These are phyloP conservation scores for Curvularia sp. DNA, from an alignment of 2,329 filamentous ascomycete genomes.

Conservation along the genomic window DNA sequence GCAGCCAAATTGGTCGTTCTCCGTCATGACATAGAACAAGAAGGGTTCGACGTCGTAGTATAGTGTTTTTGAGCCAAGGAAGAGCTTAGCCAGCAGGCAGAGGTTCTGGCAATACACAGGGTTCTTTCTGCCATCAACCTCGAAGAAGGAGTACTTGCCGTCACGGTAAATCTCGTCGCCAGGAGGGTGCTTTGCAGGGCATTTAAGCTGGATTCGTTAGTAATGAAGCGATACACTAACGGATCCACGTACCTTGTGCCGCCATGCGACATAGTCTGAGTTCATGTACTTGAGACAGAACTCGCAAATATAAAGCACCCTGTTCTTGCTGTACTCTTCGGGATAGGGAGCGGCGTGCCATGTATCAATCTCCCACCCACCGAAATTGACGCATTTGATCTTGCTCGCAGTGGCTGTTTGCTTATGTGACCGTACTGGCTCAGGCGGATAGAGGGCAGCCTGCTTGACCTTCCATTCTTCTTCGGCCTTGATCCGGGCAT, in stretches of 20 bases:
- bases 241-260: conserved; percentile 72
- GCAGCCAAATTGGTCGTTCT: conserved; percentile 88
- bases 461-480: conserved; percentile 83
- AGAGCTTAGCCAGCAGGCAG: conserved; percentile 93
- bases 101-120: conserved; percentile 99
- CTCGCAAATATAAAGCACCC: conserved; percentile 97
- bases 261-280: conserved; percentile 96
- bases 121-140: conserved; percentile 96
- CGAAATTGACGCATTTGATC: conserved; percentile 98
- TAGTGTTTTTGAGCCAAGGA: conserved; percentile 96
- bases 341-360: conserved; percentile 99
- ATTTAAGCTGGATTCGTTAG: conserved; percentile 67
- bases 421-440: conserved; percentile 64
- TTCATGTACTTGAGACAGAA: conserved; percentile 99
- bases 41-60: conserved; percentile 99
- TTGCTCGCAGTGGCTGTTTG: conserved; percentile 87
- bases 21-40: conserved; percentile 95
- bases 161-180: conserved; percentile 98
- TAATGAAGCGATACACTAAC: neutral
- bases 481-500: conserved; percentile 88
- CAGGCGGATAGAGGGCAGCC: conserved; percentile 69
- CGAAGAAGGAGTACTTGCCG: conserved; percentile 90
- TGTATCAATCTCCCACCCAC: conserved; percentile 96
- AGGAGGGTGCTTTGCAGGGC: conserved; percentile 92
- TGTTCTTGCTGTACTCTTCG: conserved; percentile 96